These are phyloP conservation scores for Xylariaceae sp. DNA, from an alignment of 2,329 filamentous ascomycete genomes.

Conservation along the genomic window DNA sequence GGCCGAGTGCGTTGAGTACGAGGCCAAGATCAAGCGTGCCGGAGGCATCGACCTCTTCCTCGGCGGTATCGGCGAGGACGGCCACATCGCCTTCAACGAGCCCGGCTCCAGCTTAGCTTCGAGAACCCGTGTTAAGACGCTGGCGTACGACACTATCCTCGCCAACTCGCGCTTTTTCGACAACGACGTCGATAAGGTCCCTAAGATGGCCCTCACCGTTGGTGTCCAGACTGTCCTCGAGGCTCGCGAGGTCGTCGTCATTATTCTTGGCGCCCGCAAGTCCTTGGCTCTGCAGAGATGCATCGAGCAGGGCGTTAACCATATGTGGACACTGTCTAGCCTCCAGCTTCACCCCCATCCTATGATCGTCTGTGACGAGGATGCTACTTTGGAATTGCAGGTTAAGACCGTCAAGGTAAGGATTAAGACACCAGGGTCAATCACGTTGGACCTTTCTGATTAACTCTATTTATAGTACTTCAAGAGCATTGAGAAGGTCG, in stretches of 20 bases:
- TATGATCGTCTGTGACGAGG: slow-evolving; percentile 79
- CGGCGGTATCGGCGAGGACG: slow-evolving; percentile 79
- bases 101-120: slow-evolving; percentile 75
- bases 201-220: slow-evolving; percentile 78
- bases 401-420: slow-evolving; percentile 67
- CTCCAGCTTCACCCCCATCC: slow-evolving; percentile 78
- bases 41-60: slow-evolving; percentile 85
- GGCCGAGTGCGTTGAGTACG: slow-evolving; percentile 74
- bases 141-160: slow-evolving; percentile 81
- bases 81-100: slow-evolving; percentile 89
- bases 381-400: slow-evolving; percentile 68
- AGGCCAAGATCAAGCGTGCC: slow-evolving; percentile 67
- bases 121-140: slow-evolving; percentile 78
- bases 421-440: not conserved
- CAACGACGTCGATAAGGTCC: slow-evolving; percentile 69
- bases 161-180: slow-evolving; percentile 83
- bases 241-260: slow-evolving; percentile 75
- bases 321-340: slow-evolving; percentile 85
- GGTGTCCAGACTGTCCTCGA: slow-evolving; percentile 81
- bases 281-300: slow-evolving; percentile 74
- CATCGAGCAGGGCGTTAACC: slow-evolving; percentile 77
- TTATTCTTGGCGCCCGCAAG: slow-evolving; percentile 79
- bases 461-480: slow-evolving; percentile 56
- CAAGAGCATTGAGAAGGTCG: slow-evolving; percentile 66
- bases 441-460: not conserved